These are phyloP conservation scores for Amanita pseudoporphyria DNA, from an alignment of 768 basidiomycete genomes.

Conservation along the genomic window DNA sequence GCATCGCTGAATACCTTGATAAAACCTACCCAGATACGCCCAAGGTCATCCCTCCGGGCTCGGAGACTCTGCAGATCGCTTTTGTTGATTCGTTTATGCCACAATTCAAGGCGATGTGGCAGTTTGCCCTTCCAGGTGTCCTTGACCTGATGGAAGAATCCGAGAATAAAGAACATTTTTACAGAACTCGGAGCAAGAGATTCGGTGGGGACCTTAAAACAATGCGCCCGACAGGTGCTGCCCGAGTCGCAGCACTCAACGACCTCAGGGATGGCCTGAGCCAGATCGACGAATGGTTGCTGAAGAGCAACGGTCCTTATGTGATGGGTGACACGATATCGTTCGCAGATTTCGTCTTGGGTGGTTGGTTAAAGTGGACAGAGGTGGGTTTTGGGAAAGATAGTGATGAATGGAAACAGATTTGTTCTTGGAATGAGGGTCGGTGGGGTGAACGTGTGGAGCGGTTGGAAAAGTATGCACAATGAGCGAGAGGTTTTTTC, in stretches of 20 bases:
- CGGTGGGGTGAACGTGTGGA: constrained; percentile 1
- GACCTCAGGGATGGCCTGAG: constrained; percentile 24
- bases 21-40: constrained; percentile 28
- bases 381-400: background rate
- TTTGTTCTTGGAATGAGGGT: constrained; percentile 2
- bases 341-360: background rate
- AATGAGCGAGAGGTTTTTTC: too few relatives aligned
- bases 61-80: constrained; percentile 20
- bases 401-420: constrained; percentile 4
- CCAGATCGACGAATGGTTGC: constrained; percentile 17
- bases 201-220: constrained; percentile 30
- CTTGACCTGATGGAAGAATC: constrained; percentile 12
- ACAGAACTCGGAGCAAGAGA: constrained; percentile 21
- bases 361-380: background rate
- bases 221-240: constrained; percentile 15
- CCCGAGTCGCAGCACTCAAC: constrained; percentile 22
- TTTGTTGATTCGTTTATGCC: constrained; percentile 16
- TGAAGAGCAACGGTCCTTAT: constrained; percentile 9
- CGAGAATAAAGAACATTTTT: constrained; percentile 21
- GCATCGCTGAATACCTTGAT: constrained; percentile 36
- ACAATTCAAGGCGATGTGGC: background rate
- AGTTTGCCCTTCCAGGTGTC: background rate
- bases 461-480: constrained; percentile 1
- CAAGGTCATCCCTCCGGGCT: constrained; percentile 22
- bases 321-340: constrained; percentile 18